Evolutionary conservation across 345 rosid species (phyloP).

Genomic region (Mallotus nudiflorus): DNA sequence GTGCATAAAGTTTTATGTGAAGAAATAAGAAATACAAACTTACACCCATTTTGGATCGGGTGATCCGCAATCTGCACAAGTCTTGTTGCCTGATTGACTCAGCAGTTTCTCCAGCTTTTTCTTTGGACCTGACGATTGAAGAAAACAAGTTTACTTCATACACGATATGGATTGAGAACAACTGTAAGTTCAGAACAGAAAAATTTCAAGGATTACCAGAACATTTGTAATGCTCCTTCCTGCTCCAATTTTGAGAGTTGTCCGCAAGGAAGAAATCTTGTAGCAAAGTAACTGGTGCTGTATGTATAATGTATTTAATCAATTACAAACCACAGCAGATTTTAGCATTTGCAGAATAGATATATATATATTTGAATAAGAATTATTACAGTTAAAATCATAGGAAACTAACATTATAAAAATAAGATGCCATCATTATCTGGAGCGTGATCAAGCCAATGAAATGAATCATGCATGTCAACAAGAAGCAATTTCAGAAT

Average conservation of each 20-base stretch:
- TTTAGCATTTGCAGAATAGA: not conserved
- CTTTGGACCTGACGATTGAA: slow-evolving; percentile 45
- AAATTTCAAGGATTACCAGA: slow-evolving; percentile 45
- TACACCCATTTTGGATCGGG: slow-evolving; percentile 99
- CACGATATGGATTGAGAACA: not conserved
- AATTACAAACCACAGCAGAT: slow-evolving; percentile 1
- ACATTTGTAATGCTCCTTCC: slow-evolving; percentile 33
- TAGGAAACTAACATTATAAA: slow-evolving; percentile 4
- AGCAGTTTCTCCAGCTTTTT: slow-evolving; percentile 58
- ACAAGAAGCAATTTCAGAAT: not conserved
- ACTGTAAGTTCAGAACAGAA: not conserved
- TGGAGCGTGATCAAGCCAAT: too few relatives aligned
- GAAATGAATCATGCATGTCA: not conserved
- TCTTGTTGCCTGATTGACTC: slow-evolving; percentile 50
- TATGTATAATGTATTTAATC: slow-evolving; percentile 10
- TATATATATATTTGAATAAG: not conserved
- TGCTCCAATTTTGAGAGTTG: slow-evolving; percentile 30
- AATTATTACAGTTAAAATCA: not conserved
- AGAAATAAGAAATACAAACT: slow-evolving; percentile 29
- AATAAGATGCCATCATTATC: not conserved
- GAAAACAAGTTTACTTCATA: too few relatives aligned
- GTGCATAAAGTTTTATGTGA: not conserved
- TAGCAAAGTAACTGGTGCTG: slow-evolving; percentile 53
- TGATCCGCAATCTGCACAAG: slow-evolving; percentile 94
- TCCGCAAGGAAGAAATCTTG: slow-evolving; percentile 57